Conservation (phyloP, 2,329 filamentous ascomycete species). For the Sporothrix inflata region DNA sequence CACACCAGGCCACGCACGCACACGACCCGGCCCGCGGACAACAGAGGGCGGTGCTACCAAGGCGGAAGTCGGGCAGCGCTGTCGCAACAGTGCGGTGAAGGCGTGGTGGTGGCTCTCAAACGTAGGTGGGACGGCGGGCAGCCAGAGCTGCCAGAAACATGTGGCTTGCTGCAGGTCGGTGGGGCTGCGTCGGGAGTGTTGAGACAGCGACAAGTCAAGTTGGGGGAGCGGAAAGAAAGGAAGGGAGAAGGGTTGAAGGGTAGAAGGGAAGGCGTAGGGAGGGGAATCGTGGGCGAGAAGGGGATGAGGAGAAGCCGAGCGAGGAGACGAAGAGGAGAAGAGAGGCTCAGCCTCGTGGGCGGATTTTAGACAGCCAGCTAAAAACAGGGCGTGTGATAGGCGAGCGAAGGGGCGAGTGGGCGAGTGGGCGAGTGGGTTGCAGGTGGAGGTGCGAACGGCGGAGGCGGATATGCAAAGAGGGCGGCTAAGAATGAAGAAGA, state of each 20-base stretch:
- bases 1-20: neutral
- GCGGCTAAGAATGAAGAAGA: neutral
- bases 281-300: neutral
- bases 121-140: neutral
- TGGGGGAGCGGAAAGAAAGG: neutral
- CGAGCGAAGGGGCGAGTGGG: neutral
- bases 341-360: constrained; percentile 20
- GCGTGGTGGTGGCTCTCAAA: neutral
- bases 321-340: neutral
- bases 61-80: neutral
- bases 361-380: neutral
- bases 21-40: neutral
- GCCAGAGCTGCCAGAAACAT: constrained; percentile 3
- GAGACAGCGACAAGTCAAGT: neutral
- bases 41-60: constrained; percentile 6
- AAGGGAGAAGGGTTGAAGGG: neutral
- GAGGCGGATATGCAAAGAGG: neutral
- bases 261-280: too few species aligned
- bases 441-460: neutral
- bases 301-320: neutral
- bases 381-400: neutral
- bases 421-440: neutral
- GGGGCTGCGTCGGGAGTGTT: neutral
- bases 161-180: constrained; percentile 21
- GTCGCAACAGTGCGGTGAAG: neutral